These are phyloP conservation scores for Alternaria ethzedia DNA, from an alignment of 2,329 filamentous ascomycete genomes.

Conservation along the genomic window DNA sequence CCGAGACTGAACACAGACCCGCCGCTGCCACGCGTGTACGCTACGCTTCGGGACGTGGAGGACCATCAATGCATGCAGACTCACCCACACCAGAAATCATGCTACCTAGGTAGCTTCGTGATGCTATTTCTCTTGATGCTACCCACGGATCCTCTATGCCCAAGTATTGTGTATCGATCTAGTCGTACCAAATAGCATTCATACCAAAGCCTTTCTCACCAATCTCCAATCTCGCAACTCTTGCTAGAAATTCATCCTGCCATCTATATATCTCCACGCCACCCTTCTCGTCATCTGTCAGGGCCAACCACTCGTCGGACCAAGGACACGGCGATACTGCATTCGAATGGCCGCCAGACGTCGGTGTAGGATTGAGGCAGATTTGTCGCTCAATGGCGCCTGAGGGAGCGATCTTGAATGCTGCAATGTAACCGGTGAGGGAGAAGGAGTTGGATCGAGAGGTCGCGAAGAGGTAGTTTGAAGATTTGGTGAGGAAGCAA, in stretches of 20 bases:
- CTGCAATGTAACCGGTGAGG: conserved; percentile 82
- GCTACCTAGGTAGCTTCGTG: too few relatives aligned
- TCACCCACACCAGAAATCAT: background rate
- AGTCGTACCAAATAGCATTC: conserved; percentile 97
- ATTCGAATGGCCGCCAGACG: conserved; percentile 86
- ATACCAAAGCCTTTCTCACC: conserved; percentile 91
- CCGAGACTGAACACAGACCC: conserved; percentile 33
- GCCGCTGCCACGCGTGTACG: background rate
- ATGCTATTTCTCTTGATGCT: background rate
- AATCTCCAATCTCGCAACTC: conserved; percentile 78
- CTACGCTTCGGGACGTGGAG: conserved; percentile 7
- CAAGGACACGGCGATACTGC: conserved; percentile 84
- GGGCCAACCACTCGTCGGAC: conserved; percentile 86
- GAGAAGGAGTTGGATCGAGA: conserved; percentile 78
- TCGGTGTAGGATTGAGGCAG: conserved; percentile 82
- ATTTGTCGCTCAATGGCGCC: conserved; percentile 80
- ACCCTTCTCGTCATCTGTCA: conserved; percentile 87
- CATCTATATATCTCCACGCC: conserved; percentile 89
- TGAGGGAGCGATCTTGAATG: conserved; percentile 71
- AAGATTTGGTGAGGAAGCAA: conserved; percentile 72
- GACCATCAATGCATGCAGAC: background rate
- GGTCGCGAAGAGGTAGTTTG: conserved; percentile 81
- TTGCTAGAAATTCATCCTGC: conserved; percentile 78
- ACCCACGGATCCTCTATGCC: background rate
- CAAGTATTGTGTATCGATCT: conserved; percentile 15